phyloP scores from a whole-genome alignment of 2,329 filamentous ascomycete species.

The Microdochium trichocladiopsis region DNA sequence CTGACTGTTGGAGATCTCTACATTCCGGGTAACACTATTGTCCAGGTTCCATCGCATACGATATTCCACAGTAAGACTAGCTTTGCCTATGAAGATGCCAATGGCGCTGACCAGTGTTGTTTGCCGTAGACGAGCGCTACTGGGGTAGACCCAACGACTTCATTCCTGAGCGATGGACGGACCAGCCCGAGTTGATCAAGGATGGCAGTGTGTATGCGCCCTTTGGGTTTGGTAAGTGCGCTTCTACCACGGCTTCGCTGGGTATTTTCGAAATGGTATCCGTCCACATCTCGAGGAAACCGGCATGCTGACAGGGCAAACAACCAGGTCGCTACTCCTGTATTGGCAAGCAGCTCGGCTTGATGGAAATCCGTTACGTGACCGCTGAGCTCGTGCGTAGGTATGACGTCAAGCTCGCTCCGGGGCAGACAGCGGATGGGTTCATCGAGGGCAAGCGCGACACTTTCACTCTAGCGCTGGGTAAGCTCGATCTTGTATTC shows the following conservation, averaged over 20 bases:
- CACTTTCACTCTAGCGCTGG: constrained; percentile 5
- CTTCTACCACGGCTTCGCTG: no score
- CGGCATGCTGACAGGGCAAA: not conserved
- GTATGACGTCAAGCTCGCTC: constrained; percentile 4
- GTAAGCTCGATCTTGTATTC: constrained; percentile 4
- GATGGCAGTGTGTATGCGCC: constrained; percentile 3
- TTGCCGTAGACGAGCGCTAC: not conserved
- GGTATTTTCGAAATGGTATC: no score
- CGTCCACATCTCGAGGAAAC: not conserved
- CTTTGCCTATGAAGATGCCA: not conserved
- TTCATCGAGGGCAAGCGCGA: constrained; percentile 3
- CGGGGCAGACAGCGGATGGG: constrained; percentile 2
- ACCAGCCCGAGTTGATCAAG: not conserved
- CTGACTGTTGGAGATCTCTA: not conserved
- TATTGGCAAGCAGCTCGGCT: constrained; percentile 5
- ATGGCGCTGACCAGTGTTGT: not conserved
- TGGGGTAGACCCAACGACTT: not conserved
- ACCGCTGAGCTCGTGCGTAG: constrained; percentile 1
- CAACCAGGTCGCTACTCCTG: constrained; percentile 4
- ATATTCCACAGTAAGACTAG: not conserved
- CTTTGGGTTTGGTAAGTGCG: constrained; percentile 5
- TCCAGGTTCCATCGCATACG: constrained; percentile 3
- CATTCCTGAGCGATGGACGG: not conserved
- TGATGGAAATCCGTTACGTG: constrained; percentile 5
- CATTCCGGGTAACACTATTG: constrained; percentile 4